phyloP scores from a whole-genome alignment of 768 basidiomycete species.

The Dacryopinax spathularia region DNA sequence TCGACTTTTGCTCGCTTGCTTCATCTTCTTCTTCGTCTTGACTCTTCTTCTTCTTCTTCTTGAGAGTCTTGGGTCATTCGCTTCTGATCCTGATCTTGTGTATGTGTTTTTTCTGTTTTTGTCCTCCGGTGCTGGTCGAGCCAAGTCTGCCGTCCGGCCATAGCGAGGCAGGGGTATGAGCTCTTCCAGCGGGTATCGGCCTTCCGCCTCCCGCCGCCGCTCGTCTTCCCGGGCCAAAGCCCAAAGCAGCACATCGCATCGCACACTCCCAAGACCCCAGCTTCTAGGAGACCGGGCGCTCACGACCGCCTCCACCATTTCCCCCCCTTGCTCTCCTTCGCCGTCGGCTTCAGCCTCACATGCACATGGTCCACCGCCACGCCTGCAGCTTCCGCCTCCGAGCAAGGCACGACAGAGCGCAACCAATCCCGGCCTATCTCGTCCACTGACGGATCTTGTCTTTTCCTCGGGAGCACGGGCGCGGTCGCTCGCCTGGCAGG shows the following conservation, averaged over 20 bases:
- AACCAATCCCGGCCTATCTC: background rate
- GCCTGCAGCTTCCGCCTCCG: background rate
- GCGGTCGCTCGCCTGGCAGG: background rate
- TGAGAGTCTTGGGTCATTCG: background rate
- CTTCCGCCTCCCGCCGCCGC: too few relatives aligned
- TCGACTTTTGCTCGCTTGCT: background rate
- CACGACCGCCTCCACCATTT: background rate
- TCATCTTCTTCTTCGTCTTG: background rate
- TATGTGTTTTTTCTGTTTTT: too few relatives aligned
- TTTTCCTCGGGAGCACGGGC: background rate
- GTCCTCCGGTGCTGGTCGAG: too few relatives aligned
- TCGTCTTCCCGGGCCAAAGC: too few relatives aligned
- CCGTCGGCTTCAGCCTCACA: background rate
- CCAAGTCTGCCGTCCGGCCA: too few relatives aligned
- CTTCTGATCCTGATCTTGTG: too few relatives aligned
- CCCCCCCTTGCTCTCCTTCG: background rate
- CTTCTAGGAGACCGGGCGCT: too few relatives aligned
- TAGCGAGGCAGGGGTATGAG: too few relatives aligned
- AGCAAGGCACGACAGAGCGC: background rate
- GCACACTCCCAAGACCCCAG: too few relatives aligned
- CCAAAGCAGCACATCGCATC: too few relatives aligned
- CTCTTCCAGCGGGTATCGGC: too few relatives aligned
- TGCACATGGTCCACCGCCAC: background rate
- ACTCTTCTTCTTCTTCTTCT: background rate
- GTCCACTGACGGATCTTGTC: background rate